Percentiles rank a stretch among this genome's conserved stretches.
Evolutionary conservation across 2,329 filamentous ascomycete species (phyloP).

Genomic region (Fusarium penzigii): DNA sequence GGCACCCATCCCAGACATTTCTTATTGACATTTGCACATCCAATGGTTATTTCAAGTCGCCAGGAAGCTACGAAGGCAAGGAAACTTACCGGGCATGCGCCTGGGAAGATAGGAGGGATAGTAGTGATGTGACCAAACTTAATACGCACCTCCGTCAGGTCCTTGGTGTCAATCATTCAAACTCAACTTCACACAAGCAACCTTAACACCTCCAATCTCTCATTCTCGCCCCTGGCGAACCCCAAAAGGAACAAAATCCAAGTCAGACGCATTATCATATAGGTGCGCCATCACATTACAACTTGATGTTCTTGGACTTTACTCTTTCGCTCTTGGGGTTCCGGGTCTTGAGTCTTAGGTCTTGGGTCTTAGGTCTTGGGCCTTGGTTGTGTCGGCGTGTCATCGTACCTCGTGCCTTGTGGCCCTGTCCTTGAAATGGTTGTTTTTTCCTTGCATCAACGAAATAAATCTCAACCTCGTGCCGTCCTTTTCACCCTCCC

Average conservation of each 20-base stretch:
- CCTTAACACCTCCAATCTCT: background rate
- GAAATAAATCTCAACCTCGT: constrained; percentile 19
- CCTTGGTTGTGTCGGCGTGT: background rate
- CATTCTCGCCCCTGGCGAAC: background rate
- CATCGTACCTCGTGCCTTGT: constrained; percentile 21
- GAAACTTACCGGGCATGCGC: no score
- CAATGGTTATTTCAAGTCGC: no score
- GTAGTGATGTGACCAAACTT: background rate
- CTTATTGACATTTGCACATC: background rate
- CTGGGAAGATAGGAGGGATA: no score
- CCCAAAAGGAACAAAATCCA: background rate
- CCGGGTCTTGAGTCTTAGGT: background rate
- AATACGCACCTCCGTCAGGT: background rate
- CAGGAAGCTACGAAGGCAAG: no score
- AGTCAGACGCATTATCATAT: background rate
- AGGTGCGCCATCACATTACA: background rate
- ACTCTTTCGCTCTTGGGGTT: no score
- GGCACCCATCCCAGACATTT: background rate
- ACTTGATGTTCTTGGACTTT: no score
- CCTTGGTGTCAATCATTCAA: background rate
- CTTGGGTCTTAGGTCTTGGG: no score
- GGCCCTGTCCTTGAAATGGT: constrained; percentile 6
- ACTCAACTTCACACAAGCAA: background rate
- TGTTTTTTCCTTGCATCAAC: constrained; percentile 10
- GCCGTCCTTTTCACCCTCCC: constrained; percentile 12